Evolutionary conservation across 2,329 filamentous ascomycete species (phyloP), one percentile per base, ranked within the genome.

Genomic region (Cryoendolithus antarcticus): DNA sequence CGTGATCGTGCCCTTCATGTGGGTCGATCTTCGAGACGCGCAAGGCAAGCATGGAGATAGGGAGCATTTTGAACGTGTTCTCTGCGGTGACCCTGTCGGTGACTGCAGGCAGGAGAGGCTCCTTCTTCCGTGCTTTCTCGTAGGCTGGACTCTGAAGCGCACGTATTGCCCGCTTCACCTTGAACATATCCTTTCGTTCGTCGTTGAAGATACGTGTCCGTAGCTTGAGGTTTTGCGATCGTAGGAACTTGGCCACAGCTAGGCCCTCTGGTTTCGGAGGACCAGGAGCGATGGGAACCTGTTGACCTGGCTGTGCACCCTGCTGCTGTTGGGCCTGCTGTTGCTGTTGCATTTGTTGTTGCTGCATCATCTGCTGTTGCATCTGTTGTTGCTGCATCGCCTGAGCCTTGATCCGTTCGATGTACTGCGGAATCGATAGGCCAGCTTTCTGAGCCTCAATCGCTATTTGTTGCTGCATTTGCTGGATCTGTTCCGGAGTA

Each of bases 171-270:
- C 91, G 85, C 72, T 96, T 96, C 61, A 98, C 91, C 72, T 81
- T 82, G 64, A 98, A 96, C 84, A 98, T 93, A 49, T 98, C 89
- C 66, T 94, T 96, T 55, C 91, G 77, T 71, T 95, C 88, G 54
- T 91, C 91, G 49, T 95, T 88, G 48, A 96, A 74, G 48, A 98
- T 93, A 60, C 84, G 89, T 11, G 88, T 95, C 47, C 91, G 74
- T 11, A 75, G 72, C 72, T 98, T 98, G 48, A 98, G 66, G 43
- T 91, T 76, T 64, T 95, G 88, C 42, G 73, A 63, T 50, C 79
- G 78, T 43, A 98, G 67, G 64, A 93, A 98, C 55, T 85, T 81
- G 49, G 91, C 93, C 39, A 98, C 74, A 6, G 88, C 86, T 34
- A 96, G 65, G 12, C 86, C 88, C 55, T 86, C 78, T 30, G 89